phyloP scores from a whole-genome alignment of 352 stramenopile species.

The Globisporangium alternatum region DNA sequence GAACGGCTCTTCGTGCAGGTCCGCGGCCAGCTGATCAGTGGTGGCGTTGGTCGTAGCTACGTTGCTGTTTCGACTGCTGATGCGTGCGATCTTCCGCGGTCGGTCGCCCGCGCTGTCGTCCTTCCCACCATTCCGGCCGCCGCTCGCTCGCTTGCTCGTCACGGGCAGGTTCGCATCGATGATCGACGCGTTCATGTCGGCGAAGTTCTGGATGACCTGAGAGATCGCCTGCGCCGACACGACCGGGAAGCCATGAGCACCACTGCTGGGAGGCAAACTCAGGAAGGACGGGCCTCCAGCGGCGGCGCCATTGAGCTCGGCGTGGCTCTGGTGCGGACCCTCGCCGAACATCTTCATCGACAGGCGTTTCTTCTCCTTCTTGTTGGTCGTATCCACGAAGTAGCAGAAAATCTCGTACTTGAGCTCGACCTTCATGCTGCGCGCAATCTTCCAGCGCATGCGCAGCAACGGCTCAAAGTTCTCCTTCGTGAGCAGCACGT shows the following conservation, averaged over 20 bases:
- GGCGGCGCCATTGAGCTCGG: slow-evolving; percentile 19
- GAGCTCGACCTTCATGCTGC: slow-evolving; percentile 75
- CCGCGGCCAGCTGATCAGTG: slow-evolving; percentile 22
- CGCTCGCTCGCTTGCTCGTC: slow-evolving; percentile 16
- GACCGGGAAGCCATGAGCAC: slow-evolving; percentile 28
- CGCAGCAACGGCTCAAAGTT: slow-evolving; percentile 71
- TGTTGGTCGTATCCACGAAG: slow-evolving; percentile 64
- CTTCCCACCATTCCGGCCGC: slow-evolving; percentile 28
- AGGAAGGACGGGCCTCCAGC: not conserved
- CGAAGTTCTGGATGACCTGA: slow-evolving; percentile 39
- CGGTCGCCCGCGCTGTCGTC: slow-evolving; percentile 29
- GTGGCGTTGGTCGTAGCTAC: not conserved
- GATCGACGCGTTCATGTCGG: slow-evolving; percentile 34
- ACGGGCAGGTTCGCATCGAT: slow-evolving; percentile 15
- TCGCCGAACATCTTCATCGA: slow-evolving; percentile 63
- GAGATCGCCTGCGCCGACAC: slow-evolving; percentile 15
- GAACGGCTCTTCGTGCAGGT: slow-evolving; percentile 36
- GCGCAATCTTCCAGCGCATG: slow-evolving; percentile 74
- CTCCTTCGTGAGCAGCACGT: slow-evolving; percentile 64
- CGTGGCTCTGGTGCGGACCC: slow-evolving; percentile 18
- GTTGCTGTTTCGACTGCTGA: slow-evolving; percentile 11
- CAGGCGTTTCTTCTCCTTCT: slow-evolving; percentile 60
- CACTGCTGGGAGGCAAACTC: slow-evolving; percentile 7
- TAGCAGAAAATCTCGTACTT: slow-evolving; percentile 84
- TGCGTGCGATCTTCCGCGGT: slow-evolving; percentile 43